Evolutionary conservation across 2,329 filamentous ascomycete genomes (phyloP).

Genomic region (Westerdykella sp.): DNA sequence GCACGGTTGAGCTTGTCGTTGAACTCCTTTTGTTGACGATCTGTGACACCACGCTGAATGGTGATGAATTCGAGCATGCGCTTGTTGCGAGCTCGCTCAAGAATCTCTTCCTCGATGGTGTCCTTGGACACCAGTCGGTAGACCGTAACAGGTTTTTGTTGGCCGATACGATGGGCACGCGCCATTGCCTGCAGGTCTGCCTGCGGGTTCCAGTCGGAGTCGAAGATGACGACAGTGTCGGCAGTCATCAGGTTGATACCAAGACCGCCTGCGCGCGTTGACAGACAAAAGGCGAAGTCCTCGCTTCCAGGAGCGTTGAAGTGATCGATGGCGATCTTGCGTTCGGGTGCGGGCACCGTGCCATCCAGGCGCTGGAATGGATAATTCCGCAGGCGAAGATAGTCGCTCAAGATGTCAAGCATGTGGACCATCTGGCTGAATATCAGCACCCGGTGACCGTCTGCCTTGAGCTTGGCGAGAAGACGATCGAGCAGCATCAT

Average conservation of each 20-base stretch:
- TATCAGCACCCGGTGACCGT: conserved; percentile 91
- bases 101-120: conserved; percentile 94
- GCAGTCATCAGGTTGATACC: conserved; percentile 99
- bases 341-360: conserved; percentile 80
- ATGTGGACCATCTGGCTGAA: conserved; percentile 99
- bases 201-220: conserved; percentile 98
- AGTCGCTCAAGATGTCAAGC: conserved; percentile 92
- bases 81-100: conserved; percentile 95
- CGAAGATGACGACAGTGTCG: conserved; percentile 95
- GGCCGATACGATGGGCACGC: conserved; percentile 92
- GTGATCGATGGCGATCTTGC: conserved; percentile 92
- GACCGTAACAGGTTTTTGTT: conserved; percentile 92
- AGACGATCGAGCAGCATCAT: conserved; percentile 98
- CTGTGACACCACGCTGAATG: conserved; percentile 92
- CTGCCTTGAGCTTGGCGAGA: conserved; percentile 85
- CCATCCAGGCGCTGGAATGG: conserved; percentile 92
- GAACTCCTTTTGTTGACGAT: conserved; percentile 81
- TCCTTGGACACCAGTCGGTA: conserved; percentile 97
- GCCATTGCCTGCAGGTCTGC: conserved; percentile 98
- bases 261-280: conserved; percentile 91
- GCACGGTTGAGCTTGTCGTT: conserved; percentile 60
- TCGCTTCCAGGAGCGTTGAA: conserved; percentile 96
- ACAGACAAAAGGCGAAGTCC: conserved; percentile 94
- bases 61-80: conserved; percentile 95
- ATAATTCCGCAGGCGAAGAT: conserved; percentile 87